phyloP scores from a whole-genome alignment of 2,329 filamentous ascomycete genomes.

The Clonostachys chloroleuca region DNA sequence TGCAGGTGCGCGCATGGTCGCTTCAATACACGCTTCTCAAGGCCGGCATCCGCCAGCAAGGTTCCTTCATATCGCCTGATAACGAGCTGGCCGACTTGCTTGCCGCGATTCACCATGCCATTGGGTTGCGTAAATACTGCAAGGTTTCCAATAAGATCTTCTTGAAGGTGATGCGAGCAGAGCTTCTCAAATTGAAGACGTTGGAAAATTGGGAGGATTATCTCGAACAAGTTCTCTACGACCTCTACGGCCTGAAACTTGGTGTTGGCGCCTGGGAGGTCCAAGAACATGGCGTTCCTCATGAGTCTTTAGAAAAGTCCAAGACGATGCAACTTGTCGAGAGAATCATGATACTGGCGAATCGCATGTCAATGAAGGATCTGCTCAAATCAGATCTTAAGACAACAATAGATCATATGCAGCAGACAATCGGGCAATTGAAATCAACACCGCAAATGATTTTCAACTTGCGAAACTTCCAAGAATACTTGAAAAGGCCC shows the following conservation, averaged over 20 bases:
- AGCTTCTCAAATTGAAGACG: constrained; percentile 71
- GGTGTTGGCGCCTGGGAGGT: constrained; percentile 62
- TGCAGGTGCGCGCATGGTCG: constrained; percentile 85
- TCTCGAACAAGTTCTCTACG: constrained; percentile 78
- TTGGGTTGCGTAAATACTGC: constrained; percentile 83
- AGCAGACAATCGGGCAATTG: constrained; percentile 75
- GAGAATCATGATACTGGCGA: constrained; percentile 75
- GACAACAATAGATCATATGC: constrained; percentile 86
- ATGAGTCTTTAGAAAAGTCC: constrained; percentile 73
- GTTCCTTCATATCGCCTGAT: constrained; percentile 60
- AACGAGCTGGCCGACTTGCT: constrained; percentile 77
- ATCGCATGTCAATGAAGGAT: constrained; percentile 84
- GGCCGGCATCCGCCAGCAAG: constrained; percentile 67
- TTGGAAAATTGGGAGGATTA: constrained; percentile 84
- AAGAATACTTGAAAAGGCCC: constrained; percentile 74
- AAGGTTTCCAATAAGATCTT: constrained; percentile 83
- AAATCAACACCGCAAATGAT: constrained; percentile 76
- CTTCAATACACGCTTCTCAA: constrained; percentile 78
- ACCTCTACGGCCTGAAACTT: constrained; percentile 77
- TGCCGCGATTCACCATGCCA: constrained; percentile 74
- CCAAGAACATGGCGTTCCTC: constrained; percentile 74
- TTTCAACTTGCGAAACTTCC: constrained; percentile 84
- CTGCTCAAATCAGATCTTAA: constrained; percentile 88
- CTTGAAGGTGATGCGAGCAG: constrained; percentile 81
- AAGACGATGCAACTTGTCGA: constrained; percentile 81